Percentiles rank a stretch among this genome's conserved stretches.
phyloP scores from a whole-genome alignment of 2,329 filamentous ascomycete genomes.

The Fusarium keratoplasticum region DNA sequence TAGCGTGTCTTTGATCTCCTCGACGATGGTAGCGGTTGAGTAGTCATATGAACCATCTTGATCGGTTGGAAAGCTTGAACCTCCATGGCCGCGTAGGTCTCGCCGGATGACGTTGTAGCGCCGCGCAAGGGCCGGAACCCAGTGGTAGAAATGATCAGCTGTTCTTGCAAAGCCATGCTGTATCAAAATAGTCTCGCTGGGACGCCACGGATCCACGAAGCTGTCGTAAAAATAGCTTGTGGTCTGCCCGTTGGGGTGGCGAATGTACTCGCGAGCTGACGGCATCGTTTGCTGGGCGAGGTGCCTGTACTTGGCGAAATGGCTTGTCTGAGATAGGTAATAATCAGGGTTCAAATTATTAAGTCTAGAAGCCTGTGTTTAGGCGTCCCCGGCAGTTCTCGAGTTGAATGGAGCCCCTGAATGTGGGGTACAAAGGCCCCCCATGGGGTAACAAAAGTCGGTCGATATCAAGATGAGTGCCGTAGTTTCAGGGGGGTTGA shows the following conservation, averaged over 20 bases:
- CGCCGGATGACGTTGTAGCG: constrained; percentile 13
- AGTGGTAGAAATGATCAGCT: constrained; percentile 22
- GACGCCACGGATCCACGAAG: constrained; percentile 12
- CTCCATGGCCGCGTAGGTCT: constrained; percentile 18
- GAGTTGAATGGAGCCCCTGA: too few relatives aligned
- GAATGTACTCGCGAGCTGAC: too few relatives aligned
- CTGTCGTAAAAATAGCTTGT: constrained; percentile 16
- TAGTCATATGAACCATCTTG: constrained; percentile 2
- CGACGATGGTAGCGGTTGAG: constrained; percentile 6
- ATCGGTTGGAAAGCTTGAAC: constrained; percentile 1
- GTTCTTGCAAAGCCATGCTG: constrained; percentile 14
- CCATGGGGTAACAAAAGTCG: too few relatives aligned
- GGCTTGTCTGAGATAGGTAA: too few relatives aligned
- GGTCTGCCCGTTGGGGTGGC: constrained; percentile 12
- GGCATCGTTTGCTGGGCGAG: too few relatives aligned
- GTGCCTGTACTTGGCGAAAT: too few relatives aligned
- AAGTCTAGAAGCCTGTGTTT: too few relatives aligned
- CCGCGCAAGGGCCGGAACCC: constrained; percentile 5
- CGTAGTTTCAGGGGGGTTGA: too few relatives aligned
- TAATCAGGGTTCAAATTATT: too few relatives aligned
- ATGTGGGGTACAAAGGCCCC: too few relatives aligned
- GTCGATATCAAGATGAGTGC: too few relatives aligned
- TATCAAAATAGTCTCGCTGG: constrained; percentile 12
- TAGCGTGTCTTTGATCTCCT: constrained; percentile 17
- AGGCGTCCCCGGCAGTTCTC: too few relatives aligned